Evolutionary conservation across 495 filamentous ascomycete species (phyloP).

Genomic region (Saxophila tyrrhenica): DNA sequence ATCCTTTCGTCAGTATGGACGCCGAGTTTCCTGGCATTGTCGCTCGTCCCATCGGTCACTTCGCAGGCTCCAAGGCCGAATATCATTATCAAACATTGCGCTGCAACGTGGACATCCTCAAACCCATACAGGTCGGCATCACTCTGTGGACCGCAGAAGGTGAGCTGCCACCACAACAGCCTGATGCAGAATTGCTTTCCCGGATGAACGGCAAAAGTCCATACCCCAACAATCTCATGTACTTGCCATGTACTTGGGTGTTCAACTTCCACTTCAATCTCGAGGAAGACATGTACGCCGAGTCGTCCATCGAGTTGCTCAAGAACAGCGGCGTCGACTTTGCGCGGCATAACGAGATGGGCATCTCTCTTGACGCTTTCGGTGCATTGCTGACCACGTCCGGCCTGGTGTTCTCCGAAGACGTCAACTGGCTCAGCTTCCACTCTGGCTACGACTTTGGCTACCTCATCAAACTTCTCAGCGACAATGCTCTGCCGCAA

Average conservation of each 20-base stretch:
- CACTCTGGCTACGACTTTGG: conserved; percentile 99
- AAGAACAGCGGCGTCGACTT: conserved; percentile 85
- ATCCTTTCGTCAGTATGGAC: conserved; percentile 95
- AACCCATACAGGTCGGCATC: conserved; percentile 92
- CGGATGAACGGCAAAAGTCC: conserved; percentile 35
- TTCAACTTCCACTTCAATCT: conserved; percentile 98
- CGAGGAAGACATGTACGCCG: conserved; percentile 90
- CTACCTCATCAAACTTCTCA: conserved; percentile 87
- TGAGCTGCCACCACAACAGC: conserved; percentile 62
- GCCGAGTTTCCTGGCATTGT: conserved; percentile 97
- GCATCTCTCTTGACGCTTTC: conserved; percentile 85
- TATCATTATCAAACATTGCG: conserved; percentile 98
- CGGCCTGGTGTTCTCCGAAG: conserved; percentile 75
- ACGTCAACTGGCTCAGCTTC: conserved; percentile 92
- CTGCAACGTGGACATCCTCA: conserved; percentile 92
- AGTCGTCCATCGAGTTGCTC: conserved; percentile 80
- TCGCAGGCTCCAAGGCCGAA: conserved; percentile 74
- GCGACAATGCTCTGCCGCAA: conserved; percentile 64
- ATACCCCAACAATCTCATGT: conserved; percentile 42
- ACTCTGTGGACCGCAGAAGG: conserved; percentile 83
- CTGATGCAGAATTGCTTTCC: conserved; percentile 37
- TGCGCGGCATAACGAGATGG: conserved; percentile 62
- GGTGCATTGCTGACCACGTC: conserved; percentile 82
- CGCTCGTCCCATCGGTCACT: conserved; percentile 84
- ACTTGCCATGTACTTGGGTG: conserved; percentile 85